Evolutionary conservation across 805 yeast genomes (phyloP).

Genomic region (Candida bentonensis): DNA sequence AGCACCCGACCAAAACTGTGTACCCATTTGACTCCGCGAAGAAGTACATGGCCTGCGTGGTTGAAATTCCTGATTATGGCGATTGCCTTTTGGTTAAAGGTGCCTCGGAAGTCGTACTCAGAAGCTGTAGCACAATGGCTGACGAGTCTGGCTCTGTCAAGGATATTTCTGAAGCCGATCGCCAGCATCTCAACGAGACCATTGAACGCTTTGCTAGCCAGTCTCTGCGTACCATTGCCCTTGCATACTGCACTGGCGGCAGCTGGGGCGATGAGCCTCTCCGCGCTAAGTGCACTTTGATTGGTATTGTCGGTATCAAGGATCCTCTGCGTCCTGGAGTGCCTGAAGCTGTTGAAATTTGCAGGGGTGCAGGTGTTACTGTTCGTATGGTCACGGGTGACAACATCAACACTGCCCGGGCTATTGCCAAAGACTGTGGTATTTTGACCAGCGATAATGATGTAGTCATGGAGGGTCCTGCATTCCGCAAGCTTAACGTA

Average conservation of each 20-base stretch:
- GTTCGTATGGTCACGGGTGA: slow-evolving; percentile 99
- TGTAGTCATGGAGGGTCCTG: slow-evolving; percentile 87
- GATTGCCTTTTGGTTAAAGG: slow-evolving; percentile 66
- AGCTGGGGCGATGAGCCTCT: slow-evolving; percentile 11
- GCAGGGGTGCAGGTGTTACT: slow-evolving; percentile 82
- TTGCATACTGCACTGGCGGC: slow-evolving; percentile 61
- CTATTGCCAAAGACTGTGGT: slow-evolving; percentile 79
- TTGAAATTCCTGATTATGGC: slow-evolving; percentile 28
- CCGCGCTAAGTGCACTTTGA: slow-evolving; percentile 31
- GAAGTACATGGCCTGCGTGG: slow-evolving; percentile 83
- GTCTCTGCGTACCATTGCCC: slow-evolving; percentile 80
- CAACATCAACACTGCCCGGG: slow-evolving; percentile 77
- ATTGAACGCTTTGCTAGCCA: slow-evolving; percentile 52
- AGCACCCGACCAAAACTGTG: slow-evolving; percentile 41
- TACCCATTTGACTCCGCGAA: slow-evolving; percentile 87
- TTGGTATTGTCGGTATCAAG: slow-evolving; percentile 80
- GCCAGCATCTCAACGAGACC: slow-evolving; percentile 23
- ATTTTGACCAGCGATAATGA: slow-evolving; percentile 37
- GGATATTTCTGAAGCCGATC: slow-evolving; percentile 3
- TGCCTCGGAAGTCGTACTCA: slow-evolving; percentile 79
- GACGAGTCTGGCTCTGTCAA: slow-evolving; percentile 6
- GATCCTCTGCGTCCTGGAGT: slow-evolving; percentile 92
- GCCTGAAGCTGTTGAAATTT: slow-evolving; percentile 70
- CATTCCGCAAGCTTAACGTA: slow-evolving; percentile 52
- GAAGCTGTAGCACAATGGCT: slow-evolving; percentile 33